A percentile compares a stretch with the other conserved stretches of the same genome.
phyloP scores from a whole-genome alignment of 805 yeast genomes.

The Cyberlindnera veronae region DNA sequence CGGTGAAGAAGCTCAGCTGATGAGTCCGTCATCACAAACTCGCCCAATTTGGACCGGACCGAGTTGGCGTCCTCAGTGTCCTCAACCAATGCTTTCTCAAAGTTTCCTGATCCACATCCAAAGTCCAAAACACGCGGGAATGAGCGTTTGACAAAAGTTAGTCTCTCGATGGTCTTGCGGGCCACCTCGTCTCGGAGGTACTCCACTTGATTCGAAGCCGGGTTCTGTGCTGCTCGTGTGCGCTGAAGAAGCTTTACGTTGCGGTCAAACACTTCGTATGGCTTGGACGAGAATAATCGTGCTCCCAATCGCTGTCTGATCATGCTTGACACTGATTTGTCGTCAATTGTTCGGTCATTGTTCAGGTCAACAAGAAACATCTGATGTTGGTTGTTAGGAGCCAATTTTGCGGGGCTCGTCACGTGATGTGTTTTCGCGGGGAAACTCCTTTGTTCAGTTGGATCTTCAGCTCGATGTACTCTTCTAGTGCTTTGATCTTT shows the following conservation, averaged over 20 bases:
- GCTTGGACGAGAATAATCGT: conserved; percentile 9
- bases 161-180: conserved; percentile 64
- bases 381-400: too few relatives aligned
- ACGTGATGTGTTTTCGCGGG: too few relatives aligned
- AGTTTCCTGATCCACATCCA: conserved; percentile 71
- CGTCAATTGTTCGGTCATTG: background rate
- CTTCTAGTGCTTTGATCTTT: too few relatives aligned
- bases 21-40: conserved; percentile 64
- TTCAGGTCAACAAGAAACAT: too few relatives aligned
- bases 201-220: conserved; percentile 55
- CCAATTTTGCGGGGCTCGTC: too few relatives aligned
- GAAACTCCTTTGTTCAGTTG: too few relatives aligned
- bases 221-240: conserved; percentile 43
- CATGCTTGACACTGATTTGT: background rate
- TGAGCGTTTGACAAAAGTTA: conserved; percentile 66
- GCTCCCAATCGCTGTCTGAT: background rate
- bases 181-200: conserved; percentile 76
- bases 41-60: conserved; percentile 49
- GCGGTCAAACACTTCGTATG: conserved; percentile 57
- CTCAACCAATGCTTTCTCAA: conserved; percentile 34
- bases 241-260: conserved; percentile 59
- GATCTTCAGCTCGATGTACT: too few relatives aligned
- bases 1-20: conserved; percentile 49
- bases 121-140: conserved; percentile 62
- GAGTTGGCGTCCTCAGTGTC: conserved; percentile 48